These are phyloP conservation scores for Rhododendron griersonianum DNA, from an alignment of 148 eudicot species.

Conservation along the genomic window DNA sequence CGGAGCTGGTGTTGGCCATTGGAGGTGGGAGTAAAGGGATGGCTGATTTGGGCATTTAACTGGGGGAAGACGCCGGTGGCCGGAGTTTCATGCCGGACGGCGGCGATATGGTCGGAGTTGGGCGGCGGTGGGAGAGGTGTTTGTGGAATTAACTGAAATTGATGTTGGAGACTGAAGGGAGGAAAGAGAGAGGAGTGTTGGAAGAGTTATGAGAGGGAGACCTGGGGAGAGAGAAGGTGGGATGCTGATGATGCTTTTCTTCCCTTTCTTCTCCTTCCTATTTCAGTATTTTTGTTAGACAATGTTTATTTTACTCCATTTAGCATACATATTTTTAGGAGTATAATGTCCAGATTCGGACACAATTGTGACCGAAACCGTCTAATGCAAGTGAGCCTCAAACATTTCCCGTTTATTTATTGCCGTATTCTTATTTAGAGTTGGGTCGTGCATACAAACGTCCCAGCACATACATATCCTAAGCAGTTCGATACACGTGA, in stretches of 20 bases:
- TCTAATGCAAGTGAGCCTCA: not conserved
- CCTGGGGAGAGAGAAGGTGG: not conserved
- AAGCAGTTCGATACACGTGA: too few species aligned
- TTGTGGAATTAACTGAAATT: not conserved
- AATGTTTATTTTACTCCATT: not conserved
- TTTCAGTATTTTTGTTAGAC: not conserved
- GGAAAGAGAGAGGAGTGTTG: not conserved
- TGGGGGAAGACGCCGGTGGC: constrained; percentile 1
- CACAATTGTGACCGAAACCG: not conserved
- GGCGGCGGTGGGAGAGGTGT: not conserved
- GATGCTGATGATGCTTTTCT: not conserved
- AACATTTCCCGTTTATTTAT: not conserved
- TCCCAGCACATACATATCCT: too few species aligned
- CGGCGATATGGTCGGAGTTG: constrained; percentile 7
- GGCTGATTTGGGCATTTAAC: not conserved
- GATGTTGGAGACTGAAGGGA: not conserved
- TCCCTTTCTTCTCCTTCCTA: not conserved
- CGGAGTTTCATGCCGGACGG: constrained; percentile 18
- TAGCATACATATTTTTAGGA: too few species aligned
- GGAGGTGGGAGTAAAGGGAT: not conserved
- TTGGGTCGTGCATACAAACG: too few species aligned
- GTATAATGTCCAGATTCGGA: not conserved
- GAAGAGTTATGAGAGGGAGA: not conserved
- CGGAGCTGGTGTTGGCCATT: constrained; percentile 22
- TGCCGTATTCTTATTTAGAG: too few species aligned